A percentile compares a stretch with the other conserved stretches of the same genome.
These are phyloP conservation scores for Didymella glomerata DNA, from an alignment of 2,329 filamentous ascomycete species.

Conservation along the genomic window DNA sequence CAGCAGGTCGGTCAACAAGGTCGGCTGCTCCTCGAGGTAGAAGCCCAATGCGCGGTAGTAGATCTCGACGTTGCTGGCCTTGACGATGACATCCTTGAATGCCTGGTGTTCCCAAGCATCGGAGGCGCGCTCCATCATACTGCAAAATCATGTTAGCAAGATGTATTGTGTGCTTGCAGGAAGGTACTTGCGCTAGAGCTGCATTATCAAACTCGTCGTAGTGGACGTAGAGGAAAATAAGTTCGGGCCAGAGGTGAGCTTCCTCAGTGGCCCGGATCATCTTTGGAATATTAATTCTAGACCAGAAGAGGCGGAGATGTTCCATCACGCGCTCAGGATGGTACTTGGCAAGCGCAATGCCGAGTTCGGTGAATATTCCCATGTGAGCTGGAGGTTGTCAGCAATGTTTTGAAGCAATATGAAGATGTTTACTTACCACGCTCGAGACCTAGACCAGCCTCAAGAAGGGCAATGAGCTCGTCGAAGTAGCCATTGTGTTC, in stretches of 20 bases:
- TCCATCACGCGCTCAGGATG: slow-evolving; percentile 97
- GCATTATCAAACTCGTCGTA: slow-evolving; percentile 99
- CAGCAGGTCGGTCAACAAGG: slow-evolving; percentile 92
- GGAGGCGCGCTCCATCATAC: slow-evolving; percentile 95
- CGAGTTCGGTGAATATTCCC: slow-evolving; percentile 95
- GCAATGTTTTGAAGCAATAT: background rate
- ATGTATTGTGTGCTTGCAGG: too few relatives aligned
- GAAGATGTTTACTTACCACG: background rate
- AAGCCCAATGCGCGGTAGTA: slow-evolving; percentile 98
- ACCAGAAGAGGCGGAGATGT: slow-evolving; percentile 98
- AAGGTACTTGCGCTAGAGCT: too few relatives aligned
- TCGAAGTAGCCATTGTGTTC: slow-evolving; percentile 98
- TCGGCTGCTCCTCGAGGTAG: slow-evolving; percentile 96
- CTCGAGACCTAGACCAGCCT: slow-evolving; percentile 85
- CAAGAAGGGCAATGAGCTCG: slow-evolving; percentile 91
- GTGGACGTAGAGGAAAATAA: slow-evolving; percentile 97
- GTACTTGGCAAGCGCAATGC: slow-evolving; percentile 91
- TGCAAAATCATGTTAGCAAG: too few relatives aligned
- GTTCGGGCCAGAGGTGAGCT: slow-evolving; percentile 94
- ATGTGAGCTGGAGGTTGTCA: slow-evolving; percentile 67
- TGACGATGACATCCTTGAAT: slow-evolving; percentile 98
- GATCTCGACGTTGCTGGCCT: slow-evolving; percentile 98
- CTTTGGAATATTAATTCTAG: slow-evolving; percentile 96
- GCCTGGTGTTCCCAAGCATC: slow-evolving; percentile 99
- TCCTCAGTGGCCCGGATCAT: slow-evolving; percentile 93